phyloP scores from a whole-genome alignment of 176 grass and related monocot genomes.

The Stipa capillata region DNA sequence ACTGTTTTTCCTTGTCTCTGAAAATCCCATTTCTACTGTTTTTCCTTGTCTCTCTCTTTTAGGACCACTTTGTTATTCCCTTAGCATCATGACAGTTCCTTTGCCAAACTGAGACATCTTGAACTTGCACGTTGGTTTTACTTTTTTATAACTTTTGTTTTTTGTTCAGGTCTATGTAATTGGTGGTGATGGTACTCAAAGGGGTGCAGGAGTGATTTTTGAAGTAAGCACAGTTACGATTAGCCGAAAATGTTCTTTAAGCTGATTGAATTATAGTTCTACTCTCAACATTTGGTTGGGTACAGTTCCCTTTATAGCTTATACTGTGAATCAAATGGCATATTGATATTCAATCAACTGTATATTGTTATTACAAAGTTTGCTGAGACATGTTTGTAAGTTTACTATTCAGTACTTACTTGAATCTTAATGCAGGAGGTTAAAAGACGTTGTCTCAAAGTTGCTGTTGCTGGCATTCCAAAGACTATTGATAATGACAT shows the following conservation, averaged over 20 bases:
- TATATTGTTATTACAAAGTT: background rate
- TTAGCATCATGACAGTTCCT: background rate
- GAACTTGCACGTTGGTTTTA: too few species aligned
- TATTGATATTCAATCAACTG: conserved; percentile 1
- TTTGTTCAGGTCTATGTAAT: conserved; percentile 79
- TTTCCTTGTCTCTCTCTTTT: background rate
- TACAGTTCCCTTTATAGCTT: background rate
- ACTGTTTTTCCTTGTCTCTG: background rate
- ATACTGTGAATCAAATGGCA: background rate
- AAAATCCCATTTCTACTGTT: too few species aligned
- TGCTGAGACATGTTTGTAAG: background rate
- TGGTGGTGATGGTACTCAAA: conserved; percentile 95
- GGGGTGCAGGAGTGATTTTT: conserved; percentile 83
- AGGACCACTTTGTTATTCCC: background rate
- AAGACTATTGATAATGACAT: conserved; percentile 99
- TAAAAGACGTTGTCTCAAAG: conserved; percentile 66
- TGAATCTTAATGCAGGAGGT: conserved; percentile 56
- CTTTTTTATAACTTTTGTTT: background rate
- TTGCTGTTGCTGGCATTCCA: conserved; percentile 84
- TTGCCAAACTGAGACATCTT: too few species aligned
- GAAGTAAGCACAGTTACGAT: conserved; percentile 44
- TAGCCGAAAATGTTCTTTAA: background rate
- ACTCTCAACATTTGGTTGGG: background rate
- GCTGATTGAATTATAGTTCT: background rate
- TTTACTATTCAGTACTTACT: background rate